Evolutionary conservation across 179 eudicot genomes (phyloP).

Genomic region (Silene coronaria): DNA sequence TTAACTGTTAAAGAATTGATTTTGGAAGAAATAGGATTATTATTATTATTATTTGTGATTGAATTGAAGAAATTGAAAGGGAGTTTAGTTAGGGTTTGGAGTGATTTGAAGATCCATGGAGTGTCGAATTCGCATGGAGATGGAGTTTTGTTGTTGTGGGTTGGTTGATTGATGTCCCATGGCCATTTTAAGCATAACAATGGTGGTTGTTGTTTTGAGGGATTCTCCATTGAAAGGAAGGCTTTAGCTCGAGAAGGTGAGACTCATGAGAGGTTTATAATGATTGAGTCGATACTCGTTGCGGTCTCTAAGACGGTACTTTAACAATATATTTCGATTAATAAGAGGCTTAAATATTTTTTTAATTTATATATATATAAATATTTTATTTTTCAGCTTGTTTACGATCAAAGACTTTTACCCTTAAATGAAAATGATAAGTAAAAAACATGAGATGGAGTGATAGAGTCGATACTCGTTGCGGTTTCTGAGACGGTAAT

Average conservation of each 20-base stretch:
- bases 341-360: too few relatives aligned
- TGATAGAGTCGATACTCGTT: too few relatives aligned
- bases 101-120: slow-evolving; percentile 78
- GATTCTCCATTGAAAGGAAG: slow-evolving; percentile 11
- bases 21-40: background rate
- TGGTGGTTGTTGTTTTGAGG: slow-evolving; percentile 40
- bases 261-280: background rate
- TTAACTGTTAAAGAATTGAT: background rate
- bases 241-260: background rate
- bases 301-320: too few relatives aligned
- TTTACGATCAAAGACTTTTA: too few relatives aligned
- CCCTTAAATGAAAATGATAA: too few relatives aligned
- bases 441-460: too few relatives aligned
- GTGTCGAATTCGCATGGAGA: slow-evolving; percentile 45
- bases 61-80: slow-evolving; percentile 40
- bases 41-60: slow-evolving; percentile 23
- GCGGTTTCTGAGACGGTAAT: too few relatives aligned
- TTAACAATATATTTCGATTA: too few relatives aligned
- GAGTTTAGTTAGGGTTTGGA: slow-evolving; percentile 42
- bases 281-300: too few relatives aligned
- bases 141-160: slow-evolving; percentile 15
- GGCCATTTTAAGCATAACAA: slow-evolving; percentile 78
- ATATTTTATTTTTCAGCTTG: too few relatives aligned
- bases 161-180: slow-evolving; percentile 40
- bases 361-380: too few relatives aligned